These are phyloP conservation scores for Ichthyophthirius multifiliis DNA, from an alignment of 169 alveolate species.

Conservation along the genomic window DNA sequence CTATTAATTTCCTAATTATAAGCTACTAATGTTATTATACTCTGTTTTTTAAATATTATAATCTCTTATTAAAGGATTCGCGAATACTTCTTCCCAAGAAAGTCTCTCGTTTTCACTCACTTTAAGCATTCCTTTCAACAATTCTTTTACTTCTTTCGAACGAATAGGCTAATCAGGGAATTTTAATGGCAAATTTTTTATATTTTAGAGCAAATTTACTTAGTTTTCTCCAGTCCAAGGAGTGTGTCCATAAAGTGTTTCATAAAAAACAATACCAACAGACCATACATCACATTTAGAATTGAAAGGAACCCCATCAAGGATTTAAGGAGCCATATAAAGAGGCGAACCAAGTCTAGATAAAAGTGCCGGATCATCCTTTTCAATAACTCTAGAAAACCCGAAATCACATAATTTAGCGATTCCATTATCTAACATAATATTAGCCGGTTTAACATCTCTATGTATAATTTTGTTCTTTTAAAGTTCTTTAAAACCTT, in stretches of 20 bases:
- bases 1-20: too few species aligned
- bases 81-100: conserved; percentile 40
- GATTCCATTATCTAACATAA: conserved; percentile 20
- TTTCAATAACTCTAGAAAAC: conserved; percentile 39
- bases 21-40: too few species aligned
- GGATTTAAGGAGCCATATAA: conserved; percentile 33
- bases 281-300: conserved; percentile 44
- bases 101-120: conserved; percentile 19
- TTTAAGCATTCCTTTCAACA: conserved; percentile 13
- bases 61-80: conserved; percentile 19
- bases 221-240: conserved; percentile 44
- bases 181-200: conserved; percentile 5
- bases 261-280: conserved; percentile 24
- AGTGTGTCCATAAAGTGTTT: conserved; percentile 29
- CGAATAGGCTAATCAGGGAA: conserved; percentile 31
- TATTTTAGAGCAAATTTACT: conserved; percentile 12
- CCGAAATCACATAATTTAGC: conserved; percentile 45
- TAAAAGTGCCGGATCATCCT: conserved; percentile 15
- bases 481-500: conserved; percentile 38
- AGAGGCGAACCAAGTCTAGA: conserved; percentile 28
- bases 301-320: conserved; percentile 12
- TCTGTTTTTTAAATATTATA: too few species aligned
- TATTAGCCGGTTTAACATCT: conserved; percentile 45
- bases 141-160: conserved; percentile 29
- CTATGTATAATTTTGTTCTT: conserved; percentile 32